A percentile compares a stretch with the other conserved stretches of the same genome.
phyloP scores from a whole-genome alignment of 148 eudicot species.

The Cornus suecica region DNA sequence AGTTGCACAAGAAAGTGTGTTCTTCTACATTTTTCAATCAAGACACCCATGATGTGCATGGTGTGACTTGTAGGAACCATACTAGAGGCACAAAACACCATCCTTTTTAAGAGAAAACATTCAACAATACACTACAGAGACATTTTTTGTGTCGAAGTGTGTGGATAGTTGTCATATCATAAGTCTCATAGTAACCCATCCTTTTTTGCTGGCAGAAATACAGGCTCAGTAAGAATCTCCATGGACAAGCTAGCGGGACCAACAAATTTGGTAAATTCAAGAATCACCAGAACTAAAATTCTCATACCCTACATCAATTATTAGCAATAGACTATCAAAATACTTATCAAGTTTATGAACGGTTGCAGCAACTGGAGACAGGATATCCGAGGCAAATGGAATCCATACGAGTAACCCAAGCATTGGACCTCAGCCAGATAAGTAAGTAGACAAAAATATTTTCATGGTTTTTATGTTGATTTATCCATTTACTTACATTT shows the following conservation, averaged over 20 bases:
- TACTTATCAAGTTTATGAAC: conserved; percentile 10
- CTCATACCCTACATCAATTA: not conserved
- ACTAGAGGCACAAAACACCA: not conserved
- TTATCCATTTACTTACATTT: conserved; percentile 11
- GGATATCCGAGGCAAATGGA: conserved; percentile 45
- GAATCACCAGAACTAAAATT: not conserved
- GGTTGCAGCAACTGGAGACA: conserved; percentile 46
- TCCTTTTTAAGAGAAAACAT: not conserved
- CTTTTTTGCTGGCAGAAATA: conserved; percentile 62
- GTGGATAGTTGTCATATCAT: not conserved
- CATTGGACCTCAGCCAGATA: conserved; percentile 50
- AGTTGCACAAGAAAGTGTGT: not conserved
- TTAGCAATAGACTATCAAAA: not conserved
- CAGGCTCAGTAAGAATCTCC: conserved; percentile 83
- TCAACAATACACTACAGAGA: not conserved
- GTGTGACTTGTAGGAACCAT: conserved; percentile 1
- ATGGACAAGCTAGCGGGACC: conserved; percentile 56
- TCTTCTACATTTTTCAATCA: not conserved
- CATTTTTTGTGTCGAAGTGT: conserved; percentile 3
- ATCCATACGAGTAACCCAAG: conserved; percentile 43
- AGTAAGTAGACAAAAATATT: conserved; percentile 32
- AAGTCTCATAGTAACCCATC: not conserved
- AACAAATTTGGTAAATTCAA: conserved; percentile 54
- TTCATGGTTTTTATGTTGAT: not conserved
- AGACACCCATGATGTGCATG: not conserved